Conservation (phyloP, 495 filamentous ascomycete species). For the Cercophora sp. region DNA sequence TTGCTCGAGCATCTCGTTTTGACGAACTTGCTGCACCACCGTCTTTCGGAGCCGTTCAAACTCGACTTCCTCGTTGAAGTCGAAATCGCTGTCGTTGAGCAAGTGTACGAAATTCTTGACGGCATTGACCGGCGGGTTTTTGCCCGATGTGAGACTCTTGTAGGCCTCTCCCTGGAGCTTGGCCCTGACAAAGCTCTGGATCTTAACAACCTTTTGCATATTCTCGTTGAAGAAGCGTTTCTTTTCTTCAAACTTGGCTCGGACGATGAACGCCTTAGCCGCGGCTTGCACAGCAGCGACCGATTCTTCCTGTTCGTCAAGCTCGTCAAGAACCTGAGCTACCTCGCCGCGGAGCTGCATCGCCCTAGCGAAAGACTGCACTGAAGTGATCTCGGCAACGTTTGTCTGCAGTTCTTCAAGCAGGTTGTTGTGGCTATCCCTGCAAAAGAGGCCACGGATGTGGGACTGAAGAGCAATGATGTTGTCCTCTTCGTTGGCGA, state of each 20-base stretch:
- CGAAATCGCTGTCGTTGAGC: slow-evolving; percentile 95
- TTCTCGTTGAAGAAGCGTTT: slow-evolving; percentile 86
- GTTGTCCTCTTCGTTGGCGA: slow-evolving; percentile 53
- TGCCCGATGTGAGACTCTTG: slow-evolving; percentile 91
- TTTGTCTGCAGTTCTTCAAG: slow-evolving; percentile 56
- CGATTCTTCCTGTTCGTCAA: slow-evolving; percentile 75
- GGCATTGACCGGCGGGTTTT: slow-evolving; percentile 93
- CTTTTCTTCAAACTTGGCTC: slow-evolving; percentile 75
- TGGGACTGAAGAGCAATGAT: slow-evolving; percentile 69
- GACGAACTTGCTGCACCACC: slow-evolving; percentile 93
- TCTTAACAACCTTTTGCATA: slow-evolving; percentile 98
- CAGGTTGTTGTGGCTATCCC: slow-evolving; percentile 48
- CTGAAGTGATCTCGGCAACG: slow-evolving; percentile 52
- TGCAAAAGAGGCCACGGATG: slow-evolving; percentile 58
- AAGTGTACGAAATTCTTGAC: slow-evolving; percentile 98
- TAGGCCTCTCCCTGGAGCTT: slow-evolving; percentile 96
- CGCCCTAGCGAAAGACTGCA: slow-evolving; percentile 74
- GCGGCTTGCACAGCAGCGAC: slow-evolving; percentile 72
- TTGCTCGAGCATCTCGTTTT: slow-evolving; percentile 94
- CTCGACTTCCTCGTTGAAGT: slow-evolving; percentile 98
- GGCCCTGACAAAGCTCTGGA: slow-evolving; percentile 91
- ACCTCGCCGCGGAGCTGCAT: slow-evolving; percentile 72
- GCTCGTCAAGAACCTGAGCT: slow-evolving; percentile 62
- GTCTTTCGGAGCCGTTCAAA: slow-evolving; percentile 89
- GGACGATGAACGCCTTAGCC: slow-evolving; percentile 68